Percentiles rank a stretch among this genome's conserved stretches.
Conservation (phyloP, 176 grass and related monocot species). For the Oryza nivara region DNA sequence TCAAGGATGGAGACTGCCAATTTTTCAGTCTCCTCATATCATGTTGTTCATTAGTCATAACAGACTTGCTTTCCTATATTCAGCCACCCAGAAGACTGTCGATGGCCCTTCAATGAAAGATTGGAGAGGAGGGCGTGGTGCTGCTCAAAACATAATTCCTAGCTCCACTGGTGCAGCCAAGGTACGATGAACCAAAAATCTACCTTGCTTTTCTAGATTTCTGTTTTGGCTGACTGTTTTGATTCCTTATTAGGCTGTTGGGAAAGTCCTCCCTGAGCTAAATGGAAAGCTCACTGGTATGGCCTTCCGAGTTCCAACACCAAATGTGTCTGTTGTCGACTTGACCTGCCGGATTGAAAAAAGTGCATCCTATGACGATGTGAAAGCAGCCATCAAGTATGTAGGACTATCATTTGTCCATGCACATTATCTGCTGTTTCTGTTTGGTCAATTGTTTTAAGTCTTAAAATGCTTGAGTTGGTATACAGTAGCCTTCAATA, state of each 20-base stretch:
- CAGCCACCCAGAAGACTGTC: slow-evolving; percentile 98
- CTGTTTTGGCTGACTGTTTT: slow-evolving; percentile 18
- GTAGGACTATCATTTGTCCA: slow-evolving; percentile 31
- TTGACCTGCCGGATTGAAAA: slow-evolving; percentile 97
- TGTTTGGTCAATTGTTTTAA: background rate
- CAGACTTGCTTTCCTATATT: slow-evolving; percentile 28
- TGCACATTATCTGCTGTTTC: slow-evolving; percentile 10
- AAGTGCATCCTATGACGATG: slow-evolving; percentile 92
- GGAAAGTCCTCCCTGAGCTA: slow-evolving; percentile 90
- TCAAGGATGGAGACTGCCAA: background rate
- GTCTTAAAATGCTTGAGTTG: background rate
- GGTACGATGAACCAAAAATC: slow-evolving; percentile 45
- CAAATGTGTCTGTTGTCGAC: slow-evolving; percentile 98
- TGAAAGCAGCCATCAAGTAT: slow-evolving; percentile 97
- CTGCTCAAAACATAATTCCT: slow-evolving; percentile 97
- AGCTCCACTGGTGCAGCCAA: slow-evolving; percentile 99
- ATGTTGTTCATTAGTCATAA: background rate
- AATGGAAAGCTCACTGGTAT: slow-evolving; percentile 97
- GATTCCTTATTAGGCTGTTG: slow-evolving; percentile 72
- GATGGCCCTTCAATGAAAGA: slow-evolving; percentile 96
- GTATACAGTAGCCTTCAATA: background rate
- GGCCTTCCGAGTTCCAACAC: slow-evolving; percentile 96
- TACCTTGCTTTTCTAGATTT: background rate
- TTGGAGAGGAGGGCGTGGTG: slow-evolving; percentile 97
- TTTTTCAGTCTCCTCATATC: background rate